Evolutionary conservation across 352 stramenopile species (phyloP).

Genomic region (Globisporangium sylvaticum): DNA sequence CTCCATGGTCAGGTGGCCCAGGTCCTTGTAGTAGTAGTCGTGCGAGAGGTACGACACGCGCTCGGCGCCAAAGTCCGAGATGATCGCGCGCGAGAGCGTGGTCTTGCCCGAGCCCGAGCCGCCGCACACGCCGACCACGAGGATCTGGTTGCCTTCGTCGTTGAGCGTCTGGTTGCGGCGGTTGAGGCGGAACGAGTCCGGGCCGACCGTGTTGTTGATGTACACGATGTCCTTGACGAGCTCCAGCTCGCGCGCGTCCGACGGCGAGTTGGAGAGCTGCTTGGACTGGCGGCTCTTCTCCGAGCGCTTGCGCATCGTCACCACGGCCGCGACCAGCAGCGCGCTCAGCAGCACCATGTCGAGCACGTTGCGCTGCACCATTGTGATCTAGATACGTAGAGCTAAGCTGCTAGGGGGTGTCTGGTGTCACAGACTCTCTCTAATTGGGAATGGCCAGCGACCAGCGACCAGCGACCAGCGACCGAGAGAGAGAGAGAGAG

Average conservation of each 20-base stretch:
- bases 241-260: conserved; percentile 61
- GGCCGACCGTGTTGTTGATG: conserved; percentile 69
- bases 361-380: conserved; percentile 37
- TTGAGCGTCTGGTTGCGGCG: conserved; percentile 33
- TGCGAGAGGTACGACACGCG: conserved; percentile 94
- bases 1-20: conserved; percentile 83
- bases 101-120: conserved; percentile 91
- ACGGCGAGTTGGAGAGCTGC: conserved; percentile 40
- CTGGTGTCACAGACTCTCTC: background rate
- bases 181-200: conserved; percentile 39
- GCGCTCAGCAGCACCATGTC: conserved; percentile 43
- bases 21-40: conserved; percentile 97
- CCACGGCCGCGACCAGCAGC: conserved; percentile 44
- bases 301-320: conserved; percentile 41
- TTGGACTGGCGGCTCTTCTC: conserved; percentile 36
- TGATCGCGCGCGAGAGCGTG: conserved; percentile 88
- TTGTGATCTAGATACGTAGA: conserved; percentile 4
- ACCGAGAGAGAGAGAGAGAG: background rate
- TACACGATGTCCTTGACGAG: conserved; percentile 84
- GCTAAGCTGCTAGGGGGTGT: background rate
- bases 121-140: conserved; percentile 90
- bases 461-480: background rate
- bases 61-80: conserved; percentile 80
- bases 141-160: conserved; percentile 64
- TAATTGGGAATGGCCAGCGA: background rate